Conservation (phyloP, 306 rosid genomes). For the Corylus avellana region DNA sequence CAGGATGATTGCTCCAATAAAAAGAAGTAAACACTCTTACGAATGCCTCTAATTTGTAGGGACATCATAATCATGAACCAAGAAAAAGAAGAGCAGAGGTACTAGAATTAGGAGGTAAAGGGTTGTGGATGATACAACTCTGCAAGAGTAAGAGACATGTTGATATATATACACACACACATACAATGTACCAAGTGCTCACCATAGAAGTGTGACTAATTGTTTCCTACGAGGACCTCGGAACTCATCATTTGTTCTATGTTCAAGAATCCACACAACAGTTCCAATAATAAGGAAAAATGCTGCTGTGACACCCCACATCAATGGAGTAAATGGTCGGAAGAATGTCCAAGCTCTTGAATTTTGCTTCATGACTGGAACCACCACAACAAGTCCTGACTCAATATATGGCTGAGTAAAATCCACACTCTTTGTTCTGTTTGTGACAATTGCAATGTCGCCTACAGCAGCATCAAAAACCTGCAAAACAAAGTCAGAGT, state of each 20-base stretch:
- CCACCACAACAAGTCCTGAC: slow-evolving; percentile 56
- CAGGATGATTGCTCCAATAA: background rate
- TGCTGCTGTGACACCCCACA: slow-evolving; percentile 45
- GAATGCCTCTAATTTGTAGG: background rate
- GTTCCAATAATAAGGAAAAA: slow-evolving; percentile 45
- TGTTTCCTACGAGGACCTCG: slow-evolving; percentile 49
- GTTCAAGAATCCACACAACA: slow-evolving; percentile 57
- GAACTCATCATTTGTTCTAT: slow-evolving; percentile 46
- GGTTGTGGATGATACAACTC: background rate
- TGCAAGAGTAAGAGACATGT: background rate
- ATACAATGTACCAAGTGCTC: background rate
- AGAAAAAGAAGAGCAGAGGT: background rate
- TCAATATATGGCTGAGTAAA: slow-evolving; percentile 55
- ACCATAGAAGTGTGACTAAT: slow-evolving; percentile 48
- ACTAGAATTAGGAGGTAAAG: background rate
- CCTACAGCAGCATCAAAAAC: slow-evolving; percentile 56
- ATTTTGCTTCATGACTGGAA: slow-evolving; percentile 29
- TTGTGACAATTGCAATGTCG: slow-evolving; percentile 50
- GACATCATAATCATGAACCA: background rate
- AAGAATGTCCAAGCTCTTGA: slow-evolving; percentile 50
- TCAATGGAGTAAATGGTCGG: slow-evolving; percentile 41
- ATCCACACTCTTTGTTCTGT: slow-evolving; percentile 46
- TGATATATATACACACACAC: background rate
- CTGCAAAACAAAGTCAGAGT: slow-evolving; percentile 24
- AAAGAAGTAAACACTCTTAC: too few relatives aligned